Base-by-base conservation (phyloP, 306 rosid genomes). In the Cyamopsis tetragonoloba region DNA sequence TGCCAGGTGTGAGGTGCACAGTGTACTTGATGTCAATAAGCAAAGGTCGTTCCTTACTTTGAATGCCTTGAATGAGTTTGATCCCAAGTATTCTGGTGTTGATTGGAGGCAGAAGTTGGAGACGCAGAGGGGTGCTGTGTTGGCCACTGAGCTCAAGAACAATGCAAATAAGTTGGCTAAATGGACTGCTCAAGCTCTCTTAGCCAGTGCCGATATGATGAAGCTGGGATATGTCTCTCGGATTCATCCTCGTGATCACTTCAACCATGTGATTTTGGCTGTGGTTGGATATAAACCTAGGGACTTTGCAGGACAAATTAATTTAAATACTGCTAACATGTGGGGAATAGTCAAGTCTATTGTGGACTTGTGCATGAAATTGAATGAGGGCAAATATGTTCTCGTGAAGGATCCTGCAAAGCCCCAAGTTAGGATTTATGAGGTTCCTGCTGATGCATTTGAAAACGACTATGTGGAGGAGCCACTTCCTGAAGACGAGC, bases 301-400 rank as follows among this genome's bases (percentile, higher is more conserved):
- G 87, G 96, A 92, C 22, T 89, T 92, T 46, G 92, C 98, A 0
- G 63, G 83, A 0, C 98, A 92, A 50, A 92, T 92, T 24, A 92
- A 92, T 73, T 66, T 93, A 62, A 92, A 89, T 72, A 82, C 92
- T 0, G 26, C 80, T 1, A 87, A 91, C 57, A 92, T 93, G 98
- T 93, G 98, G 96, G 98, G 98, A 0, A 93, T 93, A 80, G 96
- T 93, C 14, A 93, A 93, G 75, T 86, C 98, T n/a, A 86, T 93
- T 58, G 98, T 92, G 66, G 98, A 92, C 72, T 66, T 92, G 87
- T 92, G 96, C 76, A 92, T 92, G 98, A 92, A 92, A 47, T 61
- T 89, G 84, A 88, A 86, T 10, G 98, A 92, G 67, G 98, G 98
- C 0, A 89, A 89, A 74, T 92, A 92, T 68, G 96, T 92, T 19